These are phyloP conservation scores for Peterozyma toletana DNA, from an alignment of 805 yeast genomes.

Conservation along the genomic window DNA sequence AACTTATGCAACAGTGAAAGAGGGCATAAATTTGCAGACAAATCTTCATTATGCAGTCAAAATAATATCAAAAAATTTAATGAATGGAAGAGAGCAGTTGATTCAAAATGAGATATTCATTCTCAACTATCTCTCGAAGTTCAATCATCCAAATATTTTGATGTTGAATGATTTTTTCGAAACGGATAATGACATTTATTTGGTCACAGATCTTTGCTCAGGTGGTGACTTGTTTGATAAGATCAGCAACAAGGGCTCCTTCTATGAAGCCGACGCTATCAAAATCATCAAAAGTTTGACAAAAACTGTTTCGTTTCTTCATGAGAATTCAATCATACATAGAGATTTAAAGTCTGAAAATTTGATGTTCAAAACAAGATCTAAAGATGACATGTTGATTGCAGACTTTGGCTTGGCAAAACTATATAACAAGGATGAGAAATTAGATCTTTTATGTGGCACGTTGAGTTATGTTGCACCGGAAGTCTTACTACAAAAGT, in stretches of 20 bases:
- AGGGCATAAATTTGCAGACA: conserved; percentile 48
- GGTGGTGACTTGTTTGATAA: conserved; percentile 74
- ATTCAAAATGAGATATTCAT: conserved; percentile 57
- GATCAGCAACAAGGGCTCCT: conserved; percentile 54
- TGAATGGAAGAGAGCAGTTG: conserved; percentile 11
- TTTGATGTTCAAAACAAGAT: conserved; percentile 54
- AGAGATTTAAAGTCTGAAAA: conserved; percentile 94
- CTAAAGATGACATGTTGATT: conserved; percentile 69
- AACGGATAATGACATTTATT: conserved; percentile 45
- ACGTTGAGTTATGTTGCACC: conserved; percentile 88
- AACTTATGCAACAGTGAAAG: conserved; percentile 74
- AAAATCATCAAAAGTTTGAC: conserved; percentile 45
- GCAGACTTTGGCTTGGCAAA: conserved; percentile 78
- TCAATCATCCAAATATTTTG: conserved; percentile 67
- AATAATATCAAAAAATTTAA: conserved; percentile 37
- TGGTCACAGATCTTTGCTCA: conserved; percentile 66
- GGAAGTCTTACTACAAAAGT: conserved; percentile 41
- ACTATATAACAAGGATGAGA: conserved; percentile 64
- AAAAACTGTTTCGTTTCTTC: conserved; percentile 75
- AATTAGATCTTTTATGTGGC: conserved; percentile 76
- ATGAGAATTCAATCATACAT: conserved; percentile 87
- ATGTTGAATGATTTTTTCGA: conserved; percentile 50
- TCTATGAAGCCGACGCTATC: conserved; percentile 55
- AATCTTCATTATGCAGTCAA: conserved; percentile 68
- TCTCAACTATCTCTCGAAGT: conserved; percentile 40